Evolutionary conservation across 2,329 filamentous ascomycete genomes (phyloP).

Genomic region (Colletotrichum chrysophilum): DNA sequence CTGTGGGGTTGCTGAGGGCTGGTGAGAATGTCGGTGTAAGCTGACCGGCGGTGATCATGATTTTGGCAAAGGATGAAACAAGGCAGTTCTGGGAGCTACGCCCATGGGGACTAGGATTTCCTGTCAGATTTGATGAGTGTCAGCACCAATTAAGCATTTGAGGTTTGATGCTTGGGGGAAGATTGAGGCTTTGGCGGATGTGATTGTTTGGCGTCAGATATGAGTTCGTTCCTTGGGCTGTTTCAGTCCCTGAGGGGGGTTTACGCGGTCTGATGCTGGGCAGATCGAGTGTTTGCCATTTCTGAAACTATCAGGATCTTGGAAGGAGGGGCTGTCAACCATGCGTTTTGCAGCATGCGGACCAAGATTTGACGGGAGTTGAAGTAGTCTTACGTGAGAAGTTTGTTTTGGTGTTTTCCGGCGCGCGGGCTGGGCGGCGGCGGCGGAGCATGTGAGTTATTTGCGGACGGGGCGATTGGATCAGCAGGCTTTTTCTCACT

Average conservation of each 20-base stretch:
- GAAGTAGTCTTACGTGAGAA: not conserved
- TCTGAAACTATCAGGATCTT: not conserved
- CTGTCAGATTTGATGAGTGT: not conserved
- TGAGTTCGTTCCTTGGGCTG: not conserved
- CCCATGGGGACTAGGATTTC: fast-evolving
- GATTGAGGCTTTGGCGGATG: not conserved
- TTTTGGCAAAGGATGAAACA: not conserved
- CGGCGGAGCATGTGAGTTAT: not conserved
- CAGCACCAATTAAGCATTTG: not conserved
- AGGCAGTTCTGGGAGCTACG: not conserved
- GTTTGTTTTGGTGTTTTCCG: not conserved
- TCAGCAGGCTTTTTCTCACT: not conserved
- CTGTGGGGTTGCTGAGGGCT: not conserved
- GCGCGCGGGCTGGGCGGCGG: not conserved
- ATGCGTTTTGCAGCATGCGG: not conserved
- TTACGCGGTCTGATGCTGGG: not conserved
- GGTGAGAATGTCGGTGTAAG: not conserved
- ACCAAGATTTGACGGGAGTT: not conserved
- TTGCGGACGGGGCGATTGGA: not conserved
- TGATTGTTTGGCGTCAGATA: not conserved
- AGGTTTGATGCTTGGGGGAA: not conserved
- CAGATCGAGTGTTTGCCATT: fast-evolving
- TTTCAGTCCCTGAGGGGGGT: not conserved
- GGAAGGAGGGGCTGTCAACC: not conserved
- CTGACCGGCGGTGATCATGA: not conserved